Evolutionary conservation across 192 early-diverging fungal species (phyloP).

Genomic region (Entrophospora sp.): DNA sequence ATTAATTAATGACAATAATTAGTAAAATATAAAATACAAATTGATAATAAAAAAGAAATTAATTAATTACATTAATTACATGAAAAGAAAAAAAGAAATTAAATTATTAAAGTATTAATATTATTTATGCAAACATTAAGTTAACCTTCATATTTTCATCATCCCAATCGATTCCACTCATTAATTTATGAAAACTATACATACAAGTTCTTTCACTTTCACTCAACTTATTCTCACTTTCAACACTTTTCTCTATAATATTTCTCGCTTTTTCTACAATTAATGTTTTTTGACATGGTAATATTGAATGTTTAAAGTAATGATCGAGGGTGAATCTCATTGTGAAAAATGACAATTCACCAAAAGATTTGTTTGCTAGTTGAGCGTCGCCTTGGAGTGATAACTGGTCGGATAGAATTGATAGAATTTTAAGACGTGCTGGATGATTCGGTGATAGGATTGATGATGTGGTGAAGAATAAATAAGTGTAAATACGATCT

Average conservation of each 20-base stretch:
- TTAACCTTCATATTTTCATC: background rate
- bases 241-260: slow-evolving; percentile 23
- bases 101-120: no score
- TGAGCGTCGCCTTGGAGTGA: background rate
- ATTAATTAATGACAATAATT: no score
- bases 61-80: no score
- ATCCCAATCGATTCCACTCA: slow-evolving; percentile 23
- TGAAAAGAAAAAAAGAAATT: no score
- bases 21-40: no score
- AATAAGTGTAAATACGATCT: slow-evolving; percentile 2
- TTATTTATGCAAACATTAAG: no score
- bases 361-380: slow-evolving; percentile 12
- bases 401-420: background rate
- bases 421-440: background rate
- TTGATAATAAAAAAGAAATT: no score
- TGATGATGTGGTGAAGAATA: background rate
- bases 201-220: slow-evolving; percentile 28
- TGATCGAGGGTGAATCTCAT: slow-evolving; percentile 21
- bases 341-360: slow-evolving; percentile 22
- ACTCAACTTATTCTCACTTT: slow-evolving; percentile 28
- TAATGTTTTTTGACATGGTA: slow-evolving; percentile 10
- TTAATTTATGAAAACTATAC: slow-evolving; percentile 32
- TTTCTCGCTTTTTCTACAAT: slow-evolving; percentile 21
- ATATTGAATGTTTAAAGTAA: background rate
- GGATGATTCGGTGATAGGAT: background rate